A percentile compares a stretch with the other conserved stretches of the same genome.
Conservation (phyloP, 495 filamentous ascomycete species). For the Xylona heveae region DNA sequence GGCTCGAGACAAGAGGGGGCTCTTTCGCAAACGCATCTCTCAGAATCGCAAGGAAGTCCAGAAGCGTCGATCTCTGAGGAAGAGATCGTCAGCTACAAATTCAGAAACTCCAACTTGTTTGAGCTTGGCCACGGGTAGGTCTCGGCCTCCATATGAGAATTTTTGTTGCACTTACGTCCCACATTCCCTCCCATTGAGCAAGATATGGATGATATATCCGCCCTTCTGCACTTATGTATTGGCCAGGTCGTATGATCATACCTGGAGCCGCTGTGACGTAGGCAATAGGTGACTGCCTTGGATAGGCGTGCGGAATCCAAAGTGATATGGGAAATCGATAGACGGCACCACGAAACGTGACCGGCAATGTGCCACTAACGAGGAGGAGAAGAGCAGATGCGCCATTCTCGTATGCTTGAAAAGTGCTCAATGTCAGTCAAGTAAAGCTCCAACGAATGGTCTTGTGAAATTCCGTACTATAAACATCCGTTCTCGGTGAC, state of each 20-base stretch:
- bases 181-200: conserved; percentile 67
- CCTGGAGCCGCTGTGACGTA: conserved; percentile 77
- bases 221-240: conserved; percentile 89
- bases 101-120: background rate
- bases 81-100: conserved; percentile 9
- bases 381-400: conserved; percentile 70
- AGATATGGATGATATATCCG: conserved; percentile 91
- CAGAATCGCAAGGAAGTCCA: conserved; percentile 64
- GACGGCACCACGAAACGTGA: conserved; percentile 64
- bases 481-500: conserved; percentile 82
- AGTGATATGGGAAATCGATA: conserved; percentile 82
- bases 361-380: conserved; percentile 70
- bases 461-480: no score
- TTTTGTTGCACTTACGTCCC: conserved; percentile 49
- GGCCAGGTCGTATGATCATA: conserved; percentile 78
- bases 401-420: conserved; percentile 70
- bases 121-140: background rate
- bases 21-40: conserved; percentile 85
- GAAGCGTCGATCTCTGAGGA: conserved; percentile 51
- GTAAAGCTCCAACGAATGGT: conserved; percentile 3
- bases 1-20: conserved; percentile 64
- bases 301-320: conserved; percentile 94
- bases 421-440: conserved; percentile 6
- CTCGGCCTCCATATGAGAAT: background rate
- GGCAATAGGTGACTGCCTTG: conserved; percentile 58